Percentiles rank a stretch among this genome's conserved stretches.
Conservation (phyloP, 495 filamentous ascomycete genomes). For the Achaetomiella virescens region DNA sequence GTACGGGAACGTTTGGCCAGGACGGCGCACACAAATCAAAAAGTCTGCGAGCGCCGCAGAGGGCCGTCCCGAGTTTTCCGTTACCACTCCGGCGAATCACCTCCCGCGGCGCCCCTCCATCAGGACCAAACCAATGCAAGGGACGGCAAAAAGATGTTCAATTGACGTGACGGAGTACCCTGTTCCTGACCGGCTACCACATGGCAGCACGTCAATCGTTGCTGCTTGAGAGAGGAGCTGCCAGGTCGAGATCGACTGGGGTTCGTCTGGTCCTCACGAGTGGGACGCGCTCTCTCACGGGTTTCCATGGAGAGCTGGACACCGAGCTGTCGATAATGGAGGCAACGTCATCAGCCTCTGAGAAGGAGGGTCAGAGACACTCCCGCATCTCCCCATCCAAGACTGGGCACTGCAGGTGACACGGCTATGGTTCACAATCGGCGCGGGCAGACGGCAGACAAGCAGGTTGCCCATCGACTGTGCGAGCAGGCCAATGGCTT, state of each 20-base stretch:
- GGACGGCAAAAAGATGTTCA: slow-evolving; percentile 11
- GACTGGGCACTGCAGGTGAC: too few species aligned
- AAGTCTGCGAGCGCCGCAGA: not conserved
- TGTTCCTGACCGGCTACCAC: slow-evolving; percentile 3
- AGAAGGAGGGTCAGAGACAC: too few species aligned
- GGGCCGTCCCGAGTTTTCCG: not conserved
- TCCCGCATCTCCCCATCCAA: too few species aligned
- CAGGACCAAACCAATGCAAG: slow-evolving; percentile 14
- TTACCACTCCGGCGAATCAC: slow-evolving; percentile 6
- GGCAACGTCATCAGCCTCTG: too few species aligned
- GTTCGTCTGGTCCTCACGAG: not conserved
- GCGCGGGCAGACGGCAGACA: too few species aligned
- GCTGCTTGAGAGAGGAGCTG: not conserved
- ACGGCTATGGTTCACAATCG: too few species aligned
- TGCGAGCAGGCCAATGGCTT: too few species aligned
- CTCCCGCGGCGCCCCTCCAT: not conserved
- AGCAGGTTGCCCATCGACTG: too few species aligned
- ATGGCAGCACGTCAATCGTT: slow-evolving; percentile 11
- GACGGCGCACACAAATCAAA: not conserved
- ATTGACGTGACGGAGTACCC: not conserved
- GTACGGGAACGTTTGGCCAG: not conserved
- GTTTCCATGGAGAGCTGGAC: too few species aligned
- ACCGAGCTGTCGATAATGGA: too few species aligned
- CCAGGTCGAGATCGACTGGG: not conserved
- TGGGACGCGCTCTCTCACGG: too few species aligned